These are phyloP conservation scores for Teratosphaeria nubilosa DNA, from an alignment of 2,329 filamentous ascomycete genomes.

Conservation along the genomic window DNA sequence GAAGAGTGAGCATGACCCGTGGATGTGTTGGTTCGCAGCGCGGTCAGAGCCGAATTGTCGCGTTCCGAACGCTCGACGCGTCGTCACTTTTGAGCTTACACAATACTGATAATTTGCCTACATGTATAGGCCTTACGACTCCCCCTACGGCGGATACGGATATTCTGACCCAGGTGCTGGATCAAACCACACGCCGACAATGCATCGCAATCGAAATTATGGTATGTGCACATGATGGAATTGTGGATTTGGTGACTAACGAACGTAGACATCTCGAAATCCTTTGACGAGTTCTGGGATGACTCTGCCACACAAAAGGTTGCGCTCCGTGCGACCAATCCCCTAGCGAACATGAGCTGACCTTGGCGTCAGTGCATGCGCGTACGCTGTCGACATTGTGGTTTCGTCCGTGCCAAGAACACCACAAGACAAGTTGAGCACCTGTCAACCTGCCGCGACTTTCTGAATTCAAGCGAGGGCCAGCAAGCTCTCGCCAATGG, in stretches of 20 bases:
- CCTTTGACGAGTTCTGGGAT: conserved; percentile 24
- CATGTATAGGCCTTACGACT: conserved; percentile 4
- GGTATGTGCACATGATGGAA: conserved; percentile 2
- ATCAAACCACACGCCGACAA: conserved; percentile 11
- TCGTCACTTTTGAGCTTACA: neutral
- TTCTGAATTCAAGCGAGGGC: conserved; percentile 35
- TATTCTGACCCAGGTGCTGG: conserved; percentile 4
- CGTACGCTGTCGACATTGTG: conserved; percentile 39
- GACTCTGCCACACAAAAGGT: conserved; percentile 19
- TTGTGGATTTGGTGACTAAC: neutral
- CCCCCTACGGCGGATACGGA: conserved; percentile 3
- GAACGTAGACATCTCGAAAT: conserved; percentile 5
- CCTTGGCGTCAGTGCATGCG: conserved; percentile 34
- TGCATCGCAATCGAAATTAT: conserved; percentile 15
- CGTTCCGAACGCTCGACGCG: neutral
- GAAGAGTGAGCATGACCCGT: conserved; percentile 12
- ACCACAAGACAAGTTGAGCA: conserved; percentile 43
- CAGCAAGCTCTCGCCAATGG: conserved; percentile 24
- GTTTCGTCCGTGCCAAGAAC: conserved; percentile 41
- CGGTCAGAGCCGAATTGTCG: neutral
- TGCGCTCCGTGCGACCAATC: neutral
- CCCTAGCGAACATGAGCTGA: neutral
- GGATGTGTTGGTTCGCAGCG: too few species aligned
- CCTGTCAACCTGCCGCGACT: conserved; percentile 36
- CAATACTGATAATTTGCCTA: neutral